Conservation (phyloP, 176 grass and related monocot genomes). For the Rhynchospora breviuscula region DNA sequence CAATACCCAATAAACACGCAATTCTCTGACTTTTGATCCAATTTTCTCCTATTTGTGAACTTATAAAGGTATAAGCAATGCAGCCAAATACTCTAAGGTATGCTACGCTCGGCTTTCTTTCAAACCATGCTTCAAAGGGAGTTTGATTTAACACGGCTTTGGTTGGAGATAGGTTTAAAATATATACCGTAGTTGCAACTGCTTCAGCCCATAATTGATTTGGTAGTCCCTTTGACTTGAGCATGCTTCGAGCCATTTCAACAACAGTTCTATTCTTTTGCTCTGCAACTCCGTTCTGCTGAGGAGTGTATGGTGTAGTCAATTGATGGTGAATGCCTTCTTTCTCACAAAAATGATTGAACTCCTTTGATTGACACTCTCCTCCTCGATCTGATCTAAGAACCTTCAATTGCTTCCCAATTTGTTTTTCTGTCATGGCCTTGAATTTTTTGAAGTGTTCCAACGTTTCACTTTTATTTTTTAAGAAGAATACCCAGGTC, state of each 20-base stretch:
- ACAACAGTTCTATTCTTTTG: background rate
- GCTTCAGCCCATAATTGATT: background rate
- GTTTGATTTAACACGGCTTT: background rate
- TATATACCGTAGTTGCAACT: background rate
- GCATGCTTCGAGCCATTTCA: background rate
- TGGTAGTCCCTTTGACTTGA: background rate
- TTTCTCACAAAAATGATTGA: background rate
- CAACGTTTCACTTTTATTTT: background rate
- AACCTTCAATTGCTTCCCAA: background rate
- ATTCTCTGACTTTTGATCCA: background rate
- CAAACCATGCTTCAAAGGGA: background rate
- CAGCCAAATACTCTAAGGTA: background rate
- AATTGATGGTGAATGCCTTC: background rate
- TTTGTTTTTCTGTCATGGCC: background rate
- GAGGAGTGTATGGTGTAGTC: background rate
- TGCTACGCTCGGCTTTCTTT: background rate
- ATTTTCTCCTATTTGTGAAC: background rate
- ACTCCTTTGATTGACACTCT: background rate
- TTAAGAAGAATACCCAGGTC: background rate
- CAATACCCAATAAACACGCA: background rate
- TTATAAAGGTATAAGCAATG: background rate
- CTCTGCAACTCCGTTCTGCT: background rate
- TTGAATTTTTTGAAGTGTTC: background rate
- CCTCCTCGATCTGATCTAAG: no score
- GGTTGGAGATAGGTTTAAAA: background rate